These are phyloP conservation scores for Lepidopterella palustris DNA, from an alignment of 495 filamentous ascomycete genomes.

Conservation along the genomic window DNA sequence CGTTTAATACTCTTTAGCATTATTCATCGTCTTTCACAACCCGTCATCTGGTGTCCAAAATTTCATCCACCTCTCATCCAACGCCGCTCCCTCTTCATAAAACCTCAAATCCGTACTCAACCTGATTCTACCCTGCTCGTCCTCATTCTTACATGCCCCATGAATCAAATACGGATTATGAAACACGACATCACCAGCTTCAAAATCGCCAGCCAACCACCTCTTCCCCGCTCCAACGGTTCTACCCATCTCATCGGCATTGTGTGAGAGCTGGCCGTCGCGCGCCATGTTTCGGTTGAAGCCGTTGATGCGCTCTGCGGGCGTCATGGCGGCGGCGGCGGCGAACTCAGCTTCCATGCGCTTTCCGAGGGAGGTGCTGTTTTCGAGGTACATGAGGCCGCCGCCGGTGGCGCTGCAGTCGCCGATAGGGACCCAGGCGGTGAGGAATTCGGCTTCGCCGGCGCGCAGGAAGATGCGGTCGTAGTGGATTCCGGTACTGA, in stretches of 20 bases:
- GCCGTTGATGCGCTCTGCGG: conserved; percentile 21
- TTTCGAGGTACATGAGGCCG: conserved; percentile 25
- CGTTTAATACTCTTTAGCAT: background rate
- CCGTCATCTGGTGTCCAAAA: conserved; percentile 8
- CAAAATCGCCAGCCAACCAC: conserved; percentile 51
- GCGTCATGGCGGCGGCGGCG: conserved; percentile 13
- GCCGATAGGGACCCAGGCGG: conserved; percentile 32
- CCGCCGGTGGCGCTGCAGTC: conserved; percentile 23
- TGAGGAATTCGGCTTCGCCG: conserved; percentile 27
- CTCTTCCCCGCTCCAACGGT: conserved; percentile 34
- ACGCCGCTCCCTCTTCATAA: conserved; percentile 21
- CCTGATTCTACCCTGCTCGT: conserved; percentile 49
- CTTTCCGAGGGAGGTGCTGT: conserved; percentile 17
- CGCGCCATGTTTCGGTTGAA: conserved; percentile 29
- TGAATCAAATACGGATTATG: conserved; percentile 56
- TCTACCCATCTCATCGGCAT: conserved; percentile 11
- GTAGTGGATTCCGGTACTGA: conserved; percentile 28
- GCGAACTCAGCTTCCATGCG: conserved; percentile 27
- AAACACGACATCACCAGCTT: conserved; percentile 57
- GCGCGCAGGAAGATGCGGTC: conserved; percentile 28
- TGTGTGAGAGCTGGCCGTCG: conserved; percentile 24
- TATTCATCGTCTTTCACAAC: background rate
- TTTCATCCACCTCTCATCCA: conserved; percentile 14
- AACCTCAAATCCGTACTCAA: conserved; percentile 54
- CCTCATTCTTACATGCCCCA: conserved; percentile 50